phyloP scores from a whole-genome alignment of 139 green algal genomes.

The Chlorella sp. region DNA sequence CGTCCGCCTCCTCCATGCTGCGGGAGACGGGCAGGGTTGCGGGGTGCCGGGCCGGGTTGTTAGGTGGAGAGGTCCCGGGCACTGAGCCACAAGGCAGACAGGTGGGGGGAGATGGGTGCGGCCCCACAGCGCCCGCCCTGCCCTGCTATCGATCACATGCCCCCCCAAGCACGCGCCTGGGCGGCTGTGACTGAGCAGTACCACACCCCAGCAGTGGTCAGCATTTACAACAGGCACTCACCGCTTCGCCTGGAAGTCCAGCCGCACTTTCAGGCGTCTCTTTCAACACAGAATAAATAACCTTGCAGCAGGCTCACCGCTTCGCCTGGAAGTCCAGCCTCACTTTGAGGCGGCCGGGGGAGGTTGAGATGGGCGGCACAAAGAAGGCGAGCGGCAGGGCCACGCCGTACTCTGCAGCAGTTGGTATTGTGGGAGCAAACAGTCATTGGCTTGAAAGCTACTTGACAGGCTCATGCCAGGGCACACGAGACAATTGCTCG shows the following conservation, averaged over 20 bases:
- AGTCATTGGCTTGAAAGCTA: not conserved
- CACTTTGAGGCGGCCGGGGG: constrained; percentile 1
- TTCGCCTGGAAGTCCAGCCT: constrained; percentile 19
- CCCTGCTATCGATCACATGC: not conserved
- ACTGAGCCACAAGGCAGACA: no score
- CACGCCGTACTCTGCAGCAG: not conserved
- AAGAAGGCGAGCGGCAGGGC: constrained; percentile 28
- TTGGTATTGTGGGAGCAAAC: not conserved
- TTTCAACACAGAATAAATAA: not conserved
- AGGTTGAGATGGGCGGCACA: constrained; percentile 6
- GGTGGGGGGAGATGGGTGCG: not conserved
- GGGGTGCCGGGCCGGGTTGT: not conserved
- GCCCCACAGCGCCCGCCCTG: not conserved
- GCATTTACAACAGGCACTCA: no score
- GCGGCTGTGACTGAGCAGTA: no score
- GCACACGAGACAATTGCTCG: no score
- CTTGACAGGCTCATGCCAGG: not conserved
- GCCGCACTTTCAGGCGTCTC: not conserved
- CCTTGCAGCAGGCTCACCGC: not conserved
- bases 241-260: no score
- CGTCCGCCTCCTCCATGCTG: constrained; percentile 8
- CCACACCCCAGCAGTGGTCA: no score
- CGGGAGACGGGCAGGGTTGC: not conserved
- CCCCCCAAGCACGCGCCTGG: no score
- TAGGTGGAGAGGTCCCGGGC: no score